Evolutionary conservation across 108 stramenopile genomes (phyloP), one percentile per base, ranked within the genome.

Genomic region (Fragilariopsis cylindrus): DNA sequence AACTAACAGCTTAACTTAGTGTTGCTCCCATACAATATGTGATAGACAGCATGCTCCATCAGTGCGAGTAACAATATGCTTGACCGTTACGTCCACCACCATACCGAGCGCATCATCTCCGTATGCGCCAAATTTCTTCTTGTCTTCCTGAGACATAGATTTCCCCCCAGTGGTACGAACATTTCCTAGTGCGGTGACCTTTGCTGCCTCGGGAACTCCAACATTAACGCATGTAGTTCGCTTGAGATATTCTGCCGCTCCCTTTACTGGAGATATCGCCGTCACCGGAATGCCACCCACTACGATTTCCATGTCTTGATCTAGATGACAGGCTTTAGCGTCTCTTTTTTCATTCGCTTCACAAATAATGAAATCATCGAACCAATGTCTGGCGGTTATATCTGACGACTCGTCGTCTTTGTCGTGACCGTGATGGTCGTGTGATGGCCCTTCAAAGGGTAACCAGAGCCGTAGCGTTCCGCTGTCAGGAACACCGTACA

Each of bases 311-410:
- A 95, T 55, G 70, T 95, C 94, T 30, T 67, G 71, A 62, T 88
- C 68, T 74, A 90, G 76, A 48, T 88, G 82, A 73, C 94, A 95
- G 49, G 90, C 94, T 4, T 85, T 81, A 57, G 80, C 78, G 4
- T 77, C 77, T 54, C 94, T 79, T 48, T 89, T 87, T 65, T 95
- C 94, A 66, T 95, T 95, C 18, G 90, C 94, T 85, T 95, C 94
- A 65, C 94, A 95, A 40, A 95, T 18, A 3, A 95, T 76, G 12
- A 95, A 57, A 19, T 78, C 76, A 60, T 91, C 86, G 70, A 90
- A 90, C 83, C 84, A 92, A 12, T 80, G 76, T 21, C 78, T 53
- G 18, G 89, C 93, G 49, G 7, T 21, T n/a, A 46, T 56, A 49
- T 82, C 72, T 4, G 52, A 48, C 5, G 52, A 48, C 41, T 60